Conservation (phyloP, 768 basidiomycete species). For the Kwoniella dendrophila region DNA sequence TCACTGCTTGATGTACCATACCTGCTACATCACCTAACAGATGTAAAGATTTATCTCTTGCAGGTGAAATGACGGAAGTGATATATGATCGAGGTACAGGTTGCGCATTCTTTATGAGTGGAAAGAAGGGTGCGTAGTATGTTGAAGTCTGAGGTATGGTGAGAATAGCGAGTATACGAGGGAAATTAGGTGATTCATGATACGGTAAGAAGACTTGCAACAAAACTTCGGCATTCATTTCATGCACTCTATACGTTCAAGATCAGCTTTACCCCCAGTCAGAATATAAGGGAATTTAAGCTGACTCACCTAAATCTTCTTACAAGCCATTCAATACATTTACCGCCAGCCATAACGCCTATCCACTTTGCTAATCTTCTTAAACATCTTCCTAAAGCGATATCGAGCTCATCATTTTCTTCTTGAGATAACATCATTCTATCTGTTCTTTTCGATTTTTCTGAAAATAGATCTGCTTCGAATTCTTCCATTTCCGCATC, state of each 20-base stretch:
- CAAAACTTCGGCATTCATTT: slow-evolving; percentile 82
- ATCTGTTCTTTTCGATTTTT: slow-evolving; percentile 72
- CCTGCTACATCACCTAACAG: slow-evolving; percentile 71
- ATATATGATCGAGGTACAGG: slow-evolving; percentile 75
- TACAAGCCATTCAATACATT: slow-evolving; percentile 92
- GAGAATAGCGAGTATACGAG: slow-evolving; percentile 86
- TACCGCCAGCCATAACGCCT: slow-evolving; percentile 76
- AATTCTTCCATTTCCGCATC: slow-evolving; percentile 65
- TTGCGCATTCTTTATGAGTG: slow-evolving; percentile 70
- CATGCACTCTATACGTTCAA: slow-evolving; percentile 74
- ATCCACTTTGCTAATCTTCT: slow-evolving; percentile 76
- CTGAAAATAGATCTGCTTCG: slow-evolving; percentile 77
- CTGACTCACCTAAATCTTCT: slow-evolving; percentile 79
- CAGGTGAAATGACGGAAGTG: slow-evolving; percentile 63
- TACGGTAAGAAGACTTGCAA: slow-evolving; percentile 87
- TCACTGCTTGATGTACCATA: slow-evolving; percentile 64
- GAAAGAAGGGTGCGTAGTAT: slow-evolving; percentile 43
- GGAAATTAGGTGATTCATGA: slow-evolving; percentile 90
- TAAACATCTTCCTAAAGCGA: slow-evolving; percentile 66
- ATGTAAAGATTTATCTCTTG: slow-evolving; percentile 57
- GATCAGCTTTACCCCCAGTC: no score
- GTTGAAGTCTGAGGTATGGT: slow-evolving; percentile 43
- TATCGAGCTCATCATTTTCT: slow-evolving; percentile 68
- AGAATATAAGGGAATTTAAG: neutral
- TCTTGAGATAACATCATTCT: slow-evolving; percentile 72